These are phyloP conservation scores for Trifolium dubium DNA, from an alignment of 306 rosid genomes.

Conservation along the genomic window DNA sequence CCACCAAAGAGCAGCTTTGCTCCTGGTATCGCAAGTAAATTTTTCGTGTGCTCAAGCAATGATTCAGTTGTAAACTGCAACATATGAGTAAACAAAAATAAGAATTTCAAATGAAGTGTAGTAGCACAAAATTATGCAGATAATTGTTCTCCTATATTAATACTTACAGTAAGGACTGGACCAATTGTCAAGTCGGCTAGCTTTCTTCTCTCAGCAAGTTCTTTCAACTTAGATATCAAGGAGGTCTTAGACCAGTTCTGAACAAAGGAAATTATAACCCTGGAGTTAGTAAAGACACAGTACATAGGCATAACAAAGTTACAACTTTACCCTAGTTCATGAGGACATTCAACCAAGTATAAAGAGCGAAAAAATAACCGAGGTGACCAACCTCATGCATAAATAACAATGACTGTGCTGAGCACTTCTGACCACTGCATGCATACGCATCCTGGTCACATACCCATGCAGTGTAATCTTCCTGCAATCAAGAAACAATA, in stretches of 20 bases:
- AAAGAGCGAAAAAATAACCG: slow-evolving; percentile 25
- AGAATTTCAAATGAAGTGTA: slow-evolving; percentile 26
- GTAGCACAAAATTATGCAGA: not conserved
- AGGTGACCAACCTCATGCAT: slow-evolving; percentile 82
- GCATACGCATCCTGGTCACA: slow-evolving; percentile 99
- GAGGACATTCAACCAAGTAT: slow-evolving; percentile 4
- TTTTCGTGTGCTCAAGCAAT: slow-evolving; percentile 78
- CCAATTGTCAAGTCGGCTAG: slow-evolving; percentile 84
- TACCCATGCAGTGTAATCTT: slow-evolving; percentile 90
- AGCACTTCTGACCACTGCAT: slow-evolving; percentile 98
- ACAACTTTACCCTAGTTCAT: slow-evolving; percentile 25
- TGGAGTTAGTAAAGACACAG: slow-evolving; percentile 30
- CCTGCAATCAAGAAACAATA: slow-evolving; percentile 59
- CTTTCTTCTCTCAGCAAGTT: slow-evolving; percentile 89
- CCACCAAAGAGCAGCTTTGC: slow-evolving; percentile 94
- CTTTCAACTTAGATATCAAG: slow-evolving; percentile 73
- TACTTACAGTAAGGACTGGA: slow-evolving; percentile 87
- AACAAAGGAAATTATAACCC: slow-evolving; percentile 36
- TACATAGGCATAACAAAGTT: slow-evolving; percentile 19
- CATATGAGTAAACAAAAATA: slow-evolving; percentile 33
- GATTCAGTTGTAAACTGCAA: slow-evolving; percentile 74
- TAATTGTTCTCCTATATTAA: not conserved
- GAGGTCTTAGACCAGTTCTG: slow-evolving; percentile 87
- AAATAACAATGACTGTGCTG: slow-evolving; percentile 86
- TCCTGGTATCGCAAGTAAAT: slow-evolving; percentile 83